Percentiles rank a stretch among this genome's conserved stretches.
Evolutionary conservation across 371 early-diverging fungal species (phyloP).

Genomic region (Capillidium rhysosporum): DNA sequence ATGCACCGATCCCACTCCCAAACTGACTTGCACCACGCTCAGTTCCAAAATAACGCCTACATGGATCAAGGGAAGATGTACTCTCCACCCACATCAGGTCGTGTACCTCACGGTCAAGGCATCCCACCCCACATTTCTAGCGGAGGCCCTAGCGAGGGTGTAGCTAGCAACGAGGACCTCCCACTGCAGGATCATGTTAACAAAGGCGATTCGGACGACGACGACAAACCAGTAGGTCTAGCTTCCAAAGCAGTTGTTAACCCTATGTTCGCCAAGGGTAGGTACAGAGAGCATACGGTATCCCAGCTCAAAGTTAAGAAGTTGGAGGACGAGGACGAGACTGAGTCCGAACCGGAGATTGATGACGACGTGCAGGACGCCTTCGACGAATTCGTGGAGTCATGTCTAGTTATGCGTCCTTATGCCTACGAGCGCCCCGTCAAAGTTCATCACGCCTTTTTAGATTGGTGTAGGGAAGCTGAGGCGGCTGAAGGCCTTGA

Average conservation of each 20-base stretch:
- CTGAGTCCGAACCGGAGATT: conserved; percentile 3
- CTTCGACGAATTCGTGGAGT: conserved; percentile 8
- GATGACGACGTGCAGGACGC: conserved; percentile 3
- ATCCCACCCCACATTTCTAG: not conserved
- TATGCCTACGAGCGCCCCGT: conserved; percentile 3
- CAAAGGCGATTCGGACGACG: conserved; percentile 2
- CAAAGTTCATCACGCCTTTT: conserved; percentile 3
- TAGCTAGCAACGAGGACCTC: not conserved
- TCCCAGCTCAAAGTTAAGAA: conserved; percentile 1
- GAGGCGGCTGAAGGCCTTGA: not conserved
- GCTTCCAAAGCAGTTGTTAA: not conserved
- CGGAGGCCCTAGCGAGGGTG: no score
- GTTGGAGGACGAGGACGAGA: not conserved
- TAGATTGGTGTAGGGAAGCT: not conserved
- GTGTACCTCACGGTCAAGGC: not conserved
- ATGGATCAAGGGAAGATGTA: not conserved
- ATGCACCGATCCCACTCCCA: not conserved
- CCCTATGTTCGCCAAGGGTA: conserved; percentile 5
- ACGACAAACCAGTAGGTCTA: not conserved
- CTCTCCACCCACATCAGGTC: not conserved
- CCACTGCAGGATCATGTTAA: not conserved
- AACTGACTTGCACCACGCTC: not conserved
- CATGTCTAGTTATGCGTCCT: conserved; percentile 5
- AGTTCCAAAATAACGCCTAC: not conserved
- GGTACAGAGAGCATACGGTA: conserved; percentile 4